Evolutionary conservation across 1,139 yeast species (phyloP).

Genomic region (Candida tunisiensis): DNA sequence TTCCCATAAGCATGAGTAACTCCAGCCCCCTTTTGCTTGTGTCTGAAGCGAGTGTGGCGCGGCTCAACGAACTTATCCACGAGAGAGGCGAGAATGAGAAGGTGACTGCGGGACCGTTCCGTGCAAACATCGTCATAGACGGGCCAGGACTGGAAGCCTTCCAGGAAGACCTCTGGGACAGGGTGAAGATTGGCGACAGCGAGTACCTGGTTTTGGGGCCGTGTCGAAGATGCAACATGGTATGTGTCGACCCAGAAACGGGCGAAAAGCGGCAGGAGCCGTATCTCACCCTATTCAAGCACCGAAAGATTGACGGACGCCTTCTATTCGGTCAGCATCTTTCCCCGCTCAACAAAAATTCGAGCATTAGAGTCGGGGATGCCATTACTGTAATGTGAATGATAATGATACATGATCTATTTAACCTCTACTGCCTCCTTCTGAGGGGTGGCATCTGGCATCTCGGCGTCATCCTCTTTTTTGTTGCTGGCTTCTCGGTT

Average conservation of each 20-base stretch:
- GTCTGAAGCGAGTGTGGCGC: conserved; percentile 12
- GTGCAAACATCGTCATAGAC: conserved; percentile 20
- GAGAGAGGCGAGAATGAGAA: no score
- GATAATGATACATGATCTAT: no score
- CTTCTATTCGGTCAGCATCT: no score
- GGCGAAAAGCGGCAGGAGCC: conserved; percentile 22
- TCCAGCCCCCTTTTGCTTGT: conserved; percentile 20
- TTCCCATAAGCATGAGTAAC: conserved; percentile 11
- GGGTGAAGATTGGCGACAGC: conserved; percentile 5
- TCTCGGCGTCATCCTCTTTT: no score
- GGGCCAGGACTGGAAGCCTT: conserved; percentile 11
- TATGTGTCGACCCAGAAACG: conserved; percentile 16
- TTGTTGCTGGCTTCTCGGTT: no score
- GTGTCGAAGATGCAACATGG: conserved; percentile 23
- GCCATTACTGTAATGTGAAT: conserved; percentile 20
- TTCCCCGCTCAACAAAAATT: background rate
- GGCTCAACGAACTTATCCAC: conserved; percentile 7
- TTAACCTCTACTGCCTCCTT: no score
- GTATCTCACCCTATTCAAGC: conserved; percentile 10
- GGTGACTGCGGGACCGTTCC: no score
- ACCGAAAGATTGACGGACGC: conserved; percentile 6
- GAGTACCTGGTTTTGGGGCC: conserved; percentile 5
- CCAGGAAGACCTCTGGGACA: conserved; percentile 19
- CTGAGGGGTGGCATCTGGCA: no score
- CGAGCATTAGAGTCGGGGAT: background rate